Evolutionary conservation across 768 basidiomycete species (phyloP), one percentile per base, ranked within the genome.

Genomic region (Coprinellus micaceus): DNA sequence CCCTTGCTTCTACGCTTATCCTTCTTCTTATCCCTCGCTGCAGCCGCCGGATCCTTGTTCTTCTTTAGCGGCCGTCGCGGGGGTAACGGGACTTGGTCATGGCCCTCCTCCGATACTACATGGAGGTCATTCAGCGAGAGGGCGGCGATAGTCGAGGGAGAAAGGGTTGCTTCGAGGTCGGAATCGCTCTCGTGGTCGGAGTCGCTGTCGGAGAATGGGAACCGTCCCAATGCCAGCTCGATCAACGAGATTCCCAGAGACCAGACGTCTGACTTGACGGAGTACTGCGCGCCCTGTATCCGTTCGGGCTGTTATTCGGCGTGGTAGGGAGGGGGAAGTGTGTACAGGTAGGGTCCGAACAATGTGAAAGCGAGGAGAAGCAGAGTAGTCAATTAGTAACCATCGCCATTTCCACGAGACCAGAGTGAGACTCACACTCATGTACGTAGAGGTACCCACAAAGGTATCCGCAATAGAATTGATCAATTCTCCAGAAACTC

Each of bases 181-280:
- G 86, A 88, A 50, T 63, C 61, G 13, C 54, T 46, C n/a, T 71
- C 69, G 47, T 62, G 66, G 46, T 71, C 71, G 1, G 69, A 69
- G 50, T 71, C 67, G 19, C 89, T 92, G 89, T 43, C 92, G 86
- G 48, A 41, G 75, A 99, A 99, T 24, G 97, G 97, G 81, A 99
- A 99, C 37, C 94, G 89, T 17, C 96, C 97, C 28, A 96, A 83
- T 0, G 94, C 97, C 40, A 99, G 85, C 74, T 99, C 97, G 69
- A 98, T 95, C 48, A 99, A 79, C 9, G 94, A 92, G 67, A 99
- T 94, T 29, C 97, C 97, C 41, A 98, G 82, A 0, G 96, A 98
- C 97, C 97, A 99, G 4, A 98, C 96, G 64, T 99, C 97, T 3
- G 95, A 98, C 72, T 98, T 98, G 71, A 99, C 97, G 29, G 94